Evolutionary conservation across 2,329 filamentous ascomycete species (phyloP), one percentile per base, ranked within the genome.

Genomic region (Penicillium sp.): DNA sequence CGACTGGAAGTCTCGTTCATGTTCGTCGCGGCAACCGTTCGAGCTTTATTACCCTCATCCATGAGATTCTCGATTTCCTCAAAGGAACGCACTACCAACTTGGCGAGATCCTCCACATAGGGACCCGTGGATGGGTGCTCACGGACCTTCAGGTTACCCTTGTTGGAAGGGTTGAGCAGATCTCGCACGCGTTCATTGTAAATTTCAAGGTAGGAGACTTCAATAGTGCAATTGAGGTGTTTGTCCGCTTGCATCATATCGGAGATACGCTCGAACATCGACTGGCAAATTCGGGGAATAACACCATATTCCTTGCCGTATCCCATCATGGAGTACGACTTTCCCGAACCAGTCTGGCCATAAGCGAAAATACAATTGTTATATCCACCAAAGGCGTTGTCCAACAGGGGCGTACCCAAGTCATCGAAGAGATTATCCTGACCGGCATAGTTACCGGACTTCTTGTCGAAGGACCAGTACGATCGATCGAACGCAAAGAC

Each of bases 291-390:
- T 68, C 87, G 90, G 42, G 95, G 94, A 59, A 97, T 97, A 60
- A 99, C 94, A 73, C 94, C 94, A 54, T 92, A 85, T 70, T 99
- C 93, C 68, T 93, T 89, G 50, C 94, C 94, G 76, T 97, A 99
- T 45, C 94, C 94, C 94, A 99, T 99, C 93, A 99, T 99, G 28
- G 92, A 97, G 75, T 99, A 99, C 14, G 92, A 97, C 78, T 99
- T 99, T 76, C 94, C 94, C 1, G 94, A 97, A 64, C 94, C 94
- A 2, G 94, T 99, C 79, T 99, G 94, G 16, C 94, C 94, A 71
- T 99, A 99, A 13, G 94, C 94, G 72, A 99, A 99, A 70, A 99
- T 99, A 81, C 94, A 99, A 75, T 97, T 99, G 81, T 99, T 97
- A 80, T 97, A 99, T 40, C 94, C 94, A 68, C 93, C 87, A 71